Evolutionary conservation across 140 eudicot species (phyloP).

Genomic region (Senecio squalidus): DNA sequence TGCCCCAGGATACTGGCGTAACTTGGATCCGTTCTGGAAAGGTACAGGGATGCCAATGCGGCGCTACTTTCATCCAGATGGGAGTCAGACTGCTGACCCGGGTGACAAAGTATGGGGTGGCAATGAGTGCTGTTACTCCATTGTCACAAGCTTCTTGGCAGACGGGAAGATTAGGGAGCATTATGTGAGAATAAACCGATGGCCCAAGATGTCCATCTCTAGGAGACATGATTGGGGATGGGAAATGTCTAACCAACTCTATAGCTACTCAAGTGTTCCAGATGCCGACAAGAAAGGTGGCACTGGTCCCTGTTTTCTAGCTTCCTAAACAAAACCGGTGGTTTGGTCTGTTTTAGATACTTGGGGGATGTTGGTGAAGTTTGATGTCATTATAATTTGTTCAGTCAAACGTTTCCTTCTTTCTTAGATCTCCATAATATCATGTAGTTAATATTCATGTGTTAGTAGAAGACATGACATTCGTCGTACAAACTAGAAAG

Average conservation of each 20-base stretch:
- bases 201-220: conserved; percentile 48
- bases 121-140: conserved; percentile 63
- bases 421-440: not conserved
- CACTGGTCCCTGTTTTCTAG: conserved; percentile 19
- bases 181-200: conserved; percentile 77
- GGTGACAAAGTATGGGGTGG: conserved; percentile 90
- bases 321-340: not conserved
- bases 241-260: conserved; percentile 64
- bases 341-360: not conserved
- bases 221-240: conserved; percentile 82
- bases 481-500: no score
- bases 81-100: conserved; percentile 69
- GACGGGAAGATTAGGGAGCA: conserved; percentile 67
- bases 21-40: conserved; percentile 70
- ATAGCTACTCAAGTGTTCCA: conserved; percentile 55
- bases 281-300: conserved; percentile 63
- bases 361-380: not conserved
- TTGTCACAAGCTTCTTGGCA: conserved; percentile 52
- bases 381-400: not conserved
- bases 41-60: conserved; percentile 52
- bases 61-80: conserved; percentile 79
- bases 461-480: no score
- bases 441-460: not conserved
- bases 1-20: conserved; percentile 69
- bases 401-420: not conserved